Percentiles rank a stretch among this genome's conserved stretches.
phyloP scores from a whole-genome alignment of 1,284 basidiomycete species.

The Salmacisia buchloeana region DNA sequence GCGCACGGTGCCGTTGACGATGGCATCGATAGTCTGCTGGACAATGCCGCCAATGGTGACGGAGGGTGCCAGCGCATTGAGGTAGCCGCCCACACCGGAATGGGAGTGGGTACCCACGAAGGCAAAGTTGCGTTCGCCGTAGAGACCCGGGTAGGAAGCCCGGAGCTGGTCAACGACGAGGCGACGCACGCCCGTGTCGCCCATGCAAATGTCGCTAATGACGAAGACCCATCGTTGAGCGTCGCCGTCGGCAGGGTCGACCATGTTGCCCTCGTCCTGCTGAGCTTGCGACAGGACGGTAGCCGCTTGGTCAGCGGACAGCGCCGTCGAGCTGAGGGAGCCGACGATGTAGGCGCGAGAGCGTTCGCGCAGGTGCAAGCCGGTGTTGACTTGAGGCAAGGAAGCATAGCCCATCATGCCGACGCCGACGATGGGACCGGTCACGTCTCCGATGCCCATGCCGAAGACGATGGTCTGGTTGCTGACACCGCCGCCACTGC shows the following conservation, averaged over 20 bases:
- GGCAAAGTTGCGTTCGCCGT: conserved; percentile 67
- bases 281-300: not conserved
- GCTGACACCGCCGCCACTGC: not conserved
- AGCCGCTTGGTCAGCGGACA: not conserved
- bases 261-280: conserved; percentile 27
- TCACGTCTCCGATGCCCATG: conserved; percentile 67
- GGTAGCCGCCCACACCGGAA: conserved; percentile 71
- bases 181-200: conserved; percentile 69
- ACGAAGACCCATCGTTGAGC: conserved; percentile 66
- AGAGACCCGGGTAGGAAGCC: conserved; percentile 61
- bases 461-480: conserved; percentile 23
- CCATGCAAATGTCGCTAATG: conserved; percentile 62
- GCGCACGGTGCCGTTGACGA: conserved; percentile 64
- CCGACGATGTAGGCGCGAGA: conserved; percentile 72
- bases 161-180: conserved; percentile 63
- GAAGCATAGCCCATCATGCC: conserved; percentile 65
- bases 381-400: conserved; percentile 65
- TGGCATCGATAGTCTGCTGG: conserved; percentile 59
- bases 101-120: conserved; percentile 72
- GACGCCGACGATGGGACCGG: conserved; percentile 59
- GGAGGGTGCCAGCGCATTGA: conserved; percentile 67
- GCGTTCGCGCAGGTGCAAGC: conserved; percentile 72
- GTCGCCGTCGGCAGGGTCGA: conserved; percentile 52
- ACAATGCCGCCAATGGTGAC: conserved; percentile 70
- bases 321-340: not conserved